A percentile compares a stretch with the other conserved stretches of the same genome.
Evolutionary conservation across 176 grass and related monocot genomes (phyloP).

Genomic region (Cenchrus fungigraminus): DNA sequence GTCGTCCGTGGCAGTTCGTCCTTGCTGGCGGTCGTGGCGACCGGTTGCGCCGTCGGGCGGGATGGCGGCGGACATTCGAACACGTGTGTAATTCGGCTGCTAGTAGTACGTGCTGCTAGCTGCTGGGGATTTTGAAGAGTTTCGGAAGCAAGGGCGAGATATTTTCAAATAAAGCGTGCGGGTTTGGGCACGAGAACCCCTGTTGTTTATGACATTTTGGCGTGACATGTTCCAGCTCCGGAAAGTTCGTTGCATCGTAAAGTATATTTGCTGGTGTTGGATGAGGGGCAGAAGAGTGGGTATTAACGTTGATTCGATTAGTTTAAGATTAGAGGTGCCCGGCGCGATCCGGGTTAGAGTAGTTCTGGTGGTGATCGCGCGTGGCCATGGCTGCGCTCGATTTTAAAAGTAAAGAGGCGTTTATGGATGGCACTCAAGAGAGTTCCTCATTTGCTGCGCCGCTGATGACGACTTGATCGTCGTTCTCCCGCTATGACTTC

Average conservation of each 20-base stretch:
- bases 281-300: neutral
- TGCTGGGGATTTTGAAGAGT: constrained; percentile 3
- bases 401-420: neutral
- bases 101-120: too few species aligned
- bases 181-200: neutral
- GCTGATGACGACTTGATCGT: neutral
- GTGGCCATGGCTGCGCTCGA: neutral
- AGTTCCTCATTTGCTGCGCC: neutral
- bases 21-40: neutral
- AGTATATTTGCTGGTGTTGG: too few species aligned
- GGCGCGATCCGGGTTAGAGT: neutral
- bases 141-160: constrained; percentile 47
- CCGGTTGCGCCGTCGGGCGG: neutral
- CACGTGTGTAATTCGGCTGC: neutral
- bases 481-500: neutral
- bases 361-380: neutral
- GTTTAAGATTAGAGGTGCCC: neutral
- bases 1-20: neutral
- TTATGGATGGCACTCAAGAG: constrained; percentile 26
- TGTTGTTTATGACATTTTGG: neutral
- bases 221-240: neutral
- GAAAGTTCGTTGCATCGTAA: neutral
- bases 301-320: neutral
- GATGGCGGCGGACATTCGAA: neutral
- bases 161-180: constrained; percentile 30